phyloP scores from a whole-genome alignment of 371 early-diverging fungal genomes.

The Entomophthora muscae region DNA sequence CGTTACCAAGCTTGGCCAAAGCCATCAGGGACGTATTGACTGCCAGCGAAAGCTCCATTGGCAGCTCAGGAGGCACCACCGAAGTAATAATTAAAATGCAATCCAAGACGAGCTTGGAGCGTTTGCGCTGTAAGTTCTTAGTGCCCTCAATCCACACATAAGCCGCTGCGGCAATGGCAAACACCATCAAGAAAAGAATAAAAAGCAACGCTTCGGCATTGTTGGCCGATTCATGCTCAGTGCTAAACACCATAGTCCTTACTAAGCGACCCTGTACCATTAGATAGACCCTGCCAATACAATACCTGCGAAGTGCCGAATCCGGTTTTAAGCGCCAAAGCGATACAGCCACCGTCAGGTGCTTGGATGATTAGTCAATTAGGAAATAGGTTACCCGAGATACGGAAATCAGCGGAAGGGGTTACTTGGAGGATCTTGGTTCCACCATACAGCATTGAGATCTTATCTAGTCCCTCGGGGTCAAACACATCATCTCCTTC shows the following conservation, averaged over 20 bases:
- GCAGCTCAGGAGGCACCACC: slow-evolving; percentile 98
- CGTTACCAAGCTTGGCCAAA: slow-evolving; percentile 36
- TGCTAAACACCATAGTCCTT: slow-evolving; percentile 94
- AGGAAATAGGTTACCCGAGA: not conserved
- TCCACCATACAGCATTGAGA: slow-evolving; percentile 84
- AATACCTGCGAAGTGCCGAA: slow-evolving; percentile 87
- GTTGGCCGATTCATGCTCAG: slow-evolving; percentile 95
- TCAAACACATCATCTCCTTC: slow-evolving; percentile 60
- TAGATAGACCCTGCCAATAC: not conserved
- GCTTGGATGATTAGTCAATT: slow-evolving; percentile 17
- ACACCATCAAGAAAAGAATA: slow-evolving; percentile 91
- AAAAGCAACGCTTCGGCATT: slow-evolving; percentile 95
- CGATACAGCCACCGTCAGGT: slow-evolving; percentile 85
- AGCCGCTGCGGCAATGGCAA: slow-evolving; percentile 85
- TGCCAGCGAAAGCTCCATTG: slow-evolving; percentile 98
- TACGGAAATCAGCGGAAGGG: slow-evolving; percentile 26
- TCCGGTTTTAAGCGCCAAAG: slow-evolving; percentile 83
- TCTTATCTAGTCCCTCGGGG: slow-evolving; percentile 57
- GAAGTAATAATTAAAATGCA: slow-evolving; percentile 98
- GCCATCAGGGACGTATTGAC: slow-evolving; percentile 96
- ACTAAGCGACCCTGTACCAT: slow-evolving; percentile 73
- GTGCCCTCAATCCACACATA: slow-evolving; percentile 87
- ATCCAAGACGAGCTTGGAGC: slow-evolving; percentile 86
- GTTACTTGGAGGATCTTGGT: slow-evolving; percentile 94
- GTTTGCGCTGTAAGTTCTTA: slow-evolving; percentile 57